Evolutionary conservation across 2,329 filamentous ascomycete species (phyloP).

Genomic region (Pseudogymnoascus sp.): DNA sequence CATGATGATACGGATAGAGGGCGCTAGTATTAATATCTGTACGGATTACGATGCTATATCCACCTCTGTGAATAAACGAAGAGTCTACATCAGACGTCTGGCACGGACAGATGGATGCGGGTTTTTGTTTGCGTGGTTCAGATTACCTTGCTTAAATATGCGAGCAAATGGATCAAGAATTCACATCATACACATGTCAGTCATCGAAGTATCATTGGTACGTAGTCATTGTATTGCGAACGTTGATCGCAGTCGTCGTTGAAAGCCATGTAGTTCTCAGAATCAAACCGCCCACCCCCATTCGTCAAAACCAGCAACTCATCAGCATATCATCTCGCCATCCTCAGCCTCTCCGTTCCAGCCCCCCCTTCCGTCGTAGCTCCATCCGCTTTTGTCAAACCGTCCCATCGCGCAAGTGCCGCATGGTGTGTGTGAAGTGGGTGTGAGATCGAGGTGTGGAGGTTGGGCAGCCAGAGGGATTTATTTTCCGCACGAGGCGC

Average conservation of each 20-base stretch:
- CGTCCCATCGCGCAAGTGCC: neutral
- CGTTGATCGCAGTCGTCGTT: conserved; percentile 11
- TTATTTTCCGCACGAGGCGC: conserved; percentile 12
- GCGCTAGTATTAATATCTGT: neutral
- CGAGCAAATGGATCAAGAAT: neutral
- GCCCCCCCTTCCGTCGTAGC: neutral
- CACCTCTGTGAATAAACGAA: neutral
- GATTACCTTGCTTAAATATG: neutral
- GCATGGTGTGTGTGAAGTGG: neutral
- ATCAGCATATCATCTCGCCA: neutral
- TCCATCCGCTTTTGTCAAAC: neutral
- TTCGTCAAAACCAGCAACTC: conserved; percentile 3
- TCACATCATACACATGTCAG: neutral
- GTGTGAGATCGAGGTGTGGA: neutral
- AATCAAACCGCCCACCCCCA: conserved; percentile 5
- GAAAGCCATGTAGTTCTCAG: conserved; percentile 3
- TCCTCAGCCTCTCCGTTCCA: neutral
- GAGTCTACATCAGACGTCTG: neutral
- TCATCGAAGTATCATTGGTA: neutral
- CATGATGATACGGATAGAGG: neutral
- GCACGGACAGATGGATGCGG: neutral
- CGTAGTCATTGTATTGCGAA: conserved; percentile 10
- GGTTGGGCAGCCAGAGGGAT: conserved; percentile 2
- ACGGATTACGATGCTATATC: neutral
- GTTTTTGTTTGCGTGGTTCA: too few relatives aligned